These are phyloP conservation scores for Oenanthe javanica DNA, from an alignment of 140 eudicot genomes.

Conservation along the genomic window DNA sequence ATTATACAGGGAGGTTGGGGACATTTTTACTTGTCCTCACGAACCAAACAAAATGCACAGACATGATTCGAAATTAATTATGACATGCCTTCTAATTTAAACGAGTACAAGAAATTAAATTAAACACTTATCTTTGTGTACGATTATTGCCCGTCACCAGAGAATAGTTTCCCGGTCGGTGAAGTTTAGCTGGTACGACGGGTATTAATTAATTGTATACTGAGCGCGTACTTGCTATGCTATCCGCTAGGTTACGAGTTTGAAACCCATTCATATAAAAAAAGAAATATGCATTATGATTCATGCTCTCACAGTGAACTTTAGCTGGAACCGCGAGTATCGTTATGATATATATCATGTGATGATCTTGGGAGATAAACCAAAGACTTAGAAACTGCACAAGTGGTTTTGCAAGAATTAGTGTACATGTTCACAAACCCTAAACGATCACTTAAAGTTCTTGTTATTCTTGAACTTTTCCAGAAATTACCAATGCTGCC, in stretches of 20 bases:
- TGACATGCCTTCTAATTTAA: neutral
- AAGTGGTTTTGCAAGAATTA: conserved; percentile 45
- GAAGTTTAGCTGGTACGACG: neutral
- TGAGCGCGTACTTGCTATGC: conserved; percentile 1
- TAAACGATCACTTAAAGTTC: conserved; percentile 39
- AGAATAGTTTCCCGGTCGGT: neutral
- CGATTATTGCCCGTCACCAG: conserved; percentile 1
- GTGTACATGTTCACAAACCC: conserved; percentile 50
- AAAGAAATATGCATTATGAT: too few species aligned
- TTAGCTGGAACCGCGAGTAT: neutral
- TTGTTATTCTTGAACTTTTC: conserved; percentile 22
- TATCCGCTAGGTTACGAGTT: neutral
- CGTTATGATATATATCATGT: neutral
- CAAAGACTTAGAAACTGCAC: conserved; percentile 54
- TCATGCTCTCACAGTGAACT: neutral
- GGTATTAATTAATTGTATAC: too few species aligned
- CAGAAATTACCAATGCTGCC: conserved; percentile 6
- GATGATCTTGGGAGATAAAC: conserved; percentile 47
- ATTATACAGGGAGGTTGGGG: conserved; percentile 6
- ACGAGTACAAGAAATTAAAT: neutral
- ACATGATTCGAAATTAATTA: neutral
- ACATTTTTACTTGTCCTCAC: conserved; percentile 18
- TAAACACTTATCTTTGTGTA: conserved; percentile 6
- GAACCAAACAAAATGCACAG: neutral
- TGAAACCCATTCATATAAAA: neutral